Base-by-base conservation (phyloP, 257 asterid genomes). In the Rehmannia glutinosa region DNA sequence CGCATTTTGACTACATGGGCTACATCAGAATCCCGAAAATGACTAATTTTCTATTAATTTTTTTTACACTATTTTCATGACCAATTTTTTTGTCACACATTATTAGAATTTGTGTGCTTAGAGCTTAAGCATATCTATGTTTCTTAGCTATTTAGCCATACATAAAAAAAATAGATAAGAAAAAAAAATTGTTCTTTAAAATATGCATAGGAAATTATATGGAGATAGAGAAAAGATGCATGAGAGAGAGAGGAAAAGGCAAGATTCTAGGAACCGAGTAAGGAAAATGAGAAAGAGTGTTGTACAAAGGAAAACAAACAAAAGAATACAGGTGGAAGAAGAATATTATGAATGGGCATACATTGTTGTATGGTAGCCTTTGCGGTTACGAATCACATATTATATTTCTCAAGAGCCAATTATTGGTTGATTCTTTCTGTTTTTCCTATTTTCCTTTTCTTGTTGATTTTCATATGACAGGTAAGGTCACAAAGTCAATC, bases 321-420 rank as follows among this genome's bases (percentile, higher is more conserved):
- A 73, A 70, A 28, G 30, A 73, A 73, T 58, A 85, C 80, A 78
- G 91, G 69, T 82, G 84, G 84, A 76, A 58, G 59, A 53, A 70
- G 90, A 81, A 82, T 81, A 79, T 77, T 75, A 70, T 76, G 86
- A 80, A 71, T 80, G 77, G 78, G 73, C 74, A 78, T 56, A 42
- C 72, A 73, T 70, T 67, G 45, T 36, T 32, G 66, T 20, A 60
- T 64, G 25, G 36, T 70, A 66, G 25, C 49, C 73, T 73, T 50
- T 57, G 64, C 64, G 57, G 51, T 73, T 64, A 59, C 24, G 6
- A 19, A 32, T 28, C 62, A n/a, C n/a, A 10, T 36, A 25, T 60
- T 39, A 46, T 46, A 56, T 45, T 46, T 46, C 32, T 57, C 19
- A 57, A 28, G 36, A 13, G 32, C 72, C 75, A 75, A 75, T 69